Evolutionary conservation across 331 rosid species (phyloP).

Genomic region (Rhamnella rubrinervis): DNA sequence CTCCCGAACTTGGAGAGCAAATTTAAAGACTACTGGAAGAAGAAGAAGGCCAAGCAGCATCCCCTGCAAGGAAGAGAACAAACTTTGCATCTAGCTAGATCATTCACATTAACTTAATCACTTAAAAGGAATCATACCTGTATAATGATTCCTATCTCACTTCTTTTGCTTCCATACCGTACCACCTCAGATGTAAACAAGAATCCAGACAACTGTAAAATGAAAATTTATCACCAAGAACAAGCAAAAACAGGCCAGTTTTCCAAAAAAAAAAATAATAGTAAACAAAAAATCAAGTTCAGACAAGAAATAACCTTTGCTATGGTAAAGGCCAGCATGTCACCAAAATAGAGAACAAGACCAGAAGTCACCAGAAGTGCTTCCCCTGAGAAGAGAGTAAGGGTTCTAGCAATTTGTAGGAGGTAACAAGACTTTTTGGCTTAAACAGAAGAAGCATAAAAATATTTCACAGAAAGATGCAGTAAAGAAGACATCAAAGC

Average conservation of each 20-base stretch:
- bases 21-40: constrained; percentile 64
- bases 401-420: constrained; percentile 14
- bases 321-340: constrained; percentile 62
- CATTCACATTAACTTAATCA: constrained; percentile 25
- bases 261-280: constrained; percentile 4
- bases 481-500: background rate
- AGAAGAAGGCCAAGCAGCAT: constrained; percentile 87
- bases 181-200: constrained; percentile 37
- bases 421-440: constrained; percentile 5
- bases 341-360: constrained; percentile 83
- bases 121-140: constrained; percentile 57
- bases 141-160: constrained; percentile 73
- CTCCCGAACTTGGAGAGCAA: constrained; percentile 57
- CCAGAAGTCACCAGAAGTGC: constrained; percentile 76
- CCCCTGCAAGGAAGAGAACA: constrained; percentile 62
- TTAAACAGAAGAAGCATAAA: constrained; percentile 1
- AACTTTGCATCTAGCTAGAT: constrained; percentile 27
- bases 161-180: constrained; percentile 57
- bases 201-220: constrained; percentile 47
- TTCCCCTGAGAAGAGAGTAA: constrained; percentile 52
- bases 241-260: constrained; percentile 17
- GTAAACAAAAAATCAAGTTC: background rate
- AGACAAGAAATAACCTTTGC: constrained; percentile 46
- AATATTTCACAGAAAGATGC: background rate
- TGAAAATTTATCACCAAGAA: constrained; percentile 26